Conservation (phyloP, 306 rosid genomes). For the Quercus berberidifolia region DNA sequence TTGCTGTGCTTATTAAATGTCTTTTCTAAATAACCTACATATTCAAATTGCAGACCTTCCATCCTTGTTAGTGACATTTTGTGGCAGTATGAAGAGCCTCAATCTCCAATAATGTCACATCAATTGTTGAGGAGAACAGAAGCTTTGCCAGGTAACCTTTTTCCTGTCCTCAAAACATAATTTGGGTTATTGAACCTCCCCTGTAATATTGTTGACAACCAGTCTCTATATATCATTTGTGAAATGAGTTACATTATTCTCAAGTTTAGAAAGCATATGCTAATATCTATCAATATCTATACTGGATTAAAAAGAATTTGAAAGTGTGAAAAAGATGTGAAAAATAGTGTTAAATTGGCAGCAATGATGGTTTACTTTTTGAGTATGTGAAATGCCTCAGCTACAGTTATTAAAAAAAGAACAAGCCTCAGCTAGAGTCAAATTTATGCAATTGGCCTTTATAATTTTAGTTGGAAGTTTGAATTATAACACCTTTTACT, state of each 20-base stretch:
- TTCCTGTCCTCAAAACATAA: not conserved
- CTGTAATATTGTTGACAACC: not conserved
- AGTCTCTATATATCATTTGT: not conserved
- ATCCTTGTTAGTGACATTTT: slow-evolving; percentile 93
- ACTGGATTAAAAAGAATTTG: not conserved
- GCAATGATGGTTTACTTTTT: not conserved
- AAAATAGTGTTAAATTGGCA: not conserved
- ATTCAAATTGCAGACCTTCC: slow-evolving; percentile 75
- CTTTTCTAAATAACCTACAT: slow-evolving; percentile 10
- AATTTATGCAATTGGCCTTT: not conserved
- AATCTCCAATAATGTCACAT: slow-evolving; percentile 51
- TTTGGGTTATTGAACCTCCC: not conserved
- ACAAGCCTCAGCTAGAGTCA: not conserved
- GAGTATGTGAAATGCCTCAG: not conserved
- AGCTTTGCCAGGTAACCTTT: slow-evolving; percentile 54
- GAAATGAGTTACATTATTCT: not conserved
- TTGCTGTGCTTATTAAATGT: slow-evolving; percentile 2
- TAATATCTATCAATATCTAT: not conserved
- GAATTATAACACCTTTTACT: not conserved
- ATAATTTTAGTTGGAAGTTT: too few species aligned
- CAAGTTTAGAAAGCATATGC: not conserved
- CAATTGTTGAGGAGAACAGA: slow-evolving; percentile 73
- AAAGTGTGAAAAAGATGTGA: not conserved
- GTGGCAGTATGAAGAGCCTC: slow-evolving; percentile 76
- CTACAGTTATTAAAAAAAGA: not conserved